These are phyloP conservation scores for Letharia lupina DNA, from an alignment of 495 filamentous ascomycete genomes.

Conservation along the genomic window DNA sequence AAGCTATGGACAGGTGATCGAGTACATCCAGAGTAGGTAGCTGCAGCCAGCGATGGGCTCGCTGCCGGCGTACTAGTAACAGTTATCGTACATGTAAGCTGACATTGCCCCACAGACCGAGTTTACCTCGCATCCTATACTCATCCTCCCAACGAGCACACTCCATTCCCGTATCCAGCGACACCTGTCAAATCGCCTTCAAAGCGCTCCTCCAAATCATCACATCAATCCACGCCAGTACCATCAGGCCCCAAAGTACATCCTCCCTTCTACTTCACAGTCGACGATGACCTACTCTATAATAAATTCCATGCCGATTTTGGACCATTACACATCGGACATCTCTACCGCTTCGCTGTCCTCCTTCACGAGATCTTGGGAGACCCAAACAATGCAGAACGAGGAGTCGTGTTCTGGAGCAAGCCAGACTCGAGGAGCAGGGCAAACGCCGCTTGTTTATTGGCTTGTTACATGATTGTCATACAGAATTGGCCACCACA, in stretches of 20 bases:
- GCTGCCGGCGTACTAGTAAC: neutral
- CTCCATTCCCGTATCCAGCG: slow-evolving; percentile 76
- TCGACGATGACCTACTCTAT: slow-evolving; percentile 88
- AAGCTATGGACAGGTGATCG: slow-evolving; percentile 63
- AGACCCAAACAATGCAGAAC: slow-evolving; percentile 71
- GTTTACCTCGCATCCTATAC: slow-evolving; percentile 92
- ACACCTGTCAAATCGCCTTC: slow-evolving; percentile 55
- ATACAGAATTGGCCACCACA: slow-evolving; percentile 98
- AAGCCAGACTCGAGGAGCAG: slow-evolving; percentile 84
- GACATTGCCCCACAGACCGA: slow-evolving; percentile 54
- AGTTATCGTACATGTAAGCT: neutral
- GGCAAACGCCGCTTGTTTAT: slow-evolving; percentile 91
- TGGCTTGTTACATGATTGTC: slow-evolving; percentile 97
- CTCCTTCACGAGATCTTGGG: slow-evolving; percentile 91
- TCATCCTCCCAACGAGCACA: slow-evolving; percentile 65
- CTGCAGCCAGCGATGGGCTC: slow-evolving; percentile 15
- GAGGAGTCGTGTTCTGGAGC: slow-evolving; percentile 91
- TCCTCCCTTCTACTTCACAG: slow-evolving; percentile 85
- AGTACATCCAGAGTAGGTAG: slow-evolving; percentile 64
- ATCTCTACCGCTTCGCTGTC: slow-evolving; percentile 91
- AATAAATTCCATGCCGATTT: slow-evolving; percentile 99
- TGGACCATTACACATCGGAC: slow-evolving; percentile 92
- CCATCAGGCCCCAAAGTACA: slow-evolving; percentile 40
- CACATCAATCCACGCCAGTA: slow-evolving; percentile 42
- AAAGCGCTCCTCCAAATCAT: slow-evolving; percentile 66